Base-by-base conservation (phyloP, 2,329 filamentous ascomycete genomes). In the Aspergillus japonicus region DNA sequence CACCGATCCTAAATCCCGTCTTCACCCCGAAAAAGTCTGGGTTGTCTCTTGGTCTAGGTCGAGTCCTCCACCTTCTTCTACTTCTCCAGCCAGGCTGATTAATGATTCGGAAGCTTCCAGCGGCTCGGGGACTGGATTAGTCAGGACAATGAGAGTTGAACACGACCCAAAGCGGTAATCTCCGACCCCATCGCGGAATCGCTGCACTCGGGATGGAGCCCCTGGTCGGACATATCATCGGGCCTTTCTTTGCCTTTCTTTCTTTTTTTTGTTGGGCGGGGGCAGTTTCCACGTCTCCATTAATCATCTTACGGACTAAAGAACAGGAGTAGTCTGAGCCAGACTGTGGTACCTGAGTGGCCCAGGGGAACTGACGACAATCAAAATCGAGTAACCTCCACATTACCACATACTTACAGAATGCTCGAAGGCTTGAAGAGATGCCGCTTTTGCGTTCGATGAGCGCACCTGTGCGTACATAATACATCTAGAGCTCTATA, bases 331-430 rank as follows among this genome's bases (percentile, higher is more conserved):
- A 14, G n/a, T 19, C 29, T 21, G 29, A 7, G n/a, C 19, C n/a
- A 21, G n/a, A 23, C 11, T 29, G 5, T 35, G 49, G 29, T 39
- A n/a, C 39, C 39, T 19, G 33, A 29, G 51, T 53, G 35, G 51
- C 51, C 26, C 14, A 42, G 50, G 11, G 7, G 50, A n/a, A 42
- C 50, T 23, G 39, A 44, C 16, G 16, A 44, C 26, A 8, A 2
- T 44, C 12, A 16, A 44, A 19, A 7, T 6, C 5, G 16, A 44
- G 19, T 24, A 35, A 44, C 26, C 21, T 21, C 53, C 31, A 33
- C 53, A 55, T 55, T 55, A 55, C 53, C 53, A 48, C 53, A 55
- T 47, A 14, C 26, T 48, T 29, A 55, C 39, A 44, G 7, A n/a
- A 5, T 6, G 5, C 33, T 16, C 11, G 14, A 35, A 35, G 11